Evolutionary conservation across 768 basidiomycete genomes (phyloP).

Genomic region (Pisolithus sp.): DNA sequence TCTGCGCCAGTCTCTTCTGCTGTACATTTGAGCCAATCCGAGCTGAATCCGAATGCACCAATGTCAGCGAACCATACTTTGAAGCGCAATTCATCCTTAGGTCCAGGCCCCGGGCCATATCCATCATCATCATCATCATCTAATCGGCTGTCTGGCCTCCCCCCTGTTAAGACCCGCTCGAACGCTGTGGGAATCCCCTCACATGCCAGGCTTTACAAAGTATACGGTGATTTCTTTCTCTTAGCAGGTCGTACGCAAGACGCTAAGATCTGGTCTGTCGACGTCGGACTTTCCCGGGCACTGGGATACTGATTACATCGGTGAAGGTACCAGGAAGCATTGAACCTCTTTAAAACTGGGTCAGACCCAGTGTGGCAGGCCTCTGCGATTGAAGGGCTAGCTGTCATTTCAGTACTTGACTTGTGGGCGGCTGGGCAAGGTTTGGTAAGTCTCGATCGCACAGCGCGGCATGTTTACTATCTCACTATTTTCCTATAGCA

Average conservation of each 20-base stretch:
- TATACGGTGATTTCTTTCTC: slow-evolving; percentile 83
- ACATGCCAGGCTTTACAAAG: slow-evolving; percentile 81
- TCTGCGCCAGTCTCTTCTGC: slow-evolving; percentile 43
- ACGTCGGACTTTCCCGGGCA: slow-evolving; percentile 2
- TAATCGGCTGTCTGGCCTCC: slow-evolving; percentile 49
- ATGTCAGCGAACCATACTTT: slow-evolving; percentile 26
- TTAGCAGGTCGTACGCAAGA: slow-evolving; percentile 83
- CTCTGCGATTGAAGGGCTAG: slow-evolving; percentile 78
- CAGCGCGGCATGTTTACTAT: background rate
- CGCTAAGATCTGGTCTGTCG: slow-evolving; percentile 65
- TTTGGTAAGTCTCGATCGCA: slow-evolving; percentile 42
- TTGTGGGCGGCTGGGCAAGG: slow-evolving; percentile 77
- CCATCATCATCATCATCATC: slow-evolving; percentile 14
- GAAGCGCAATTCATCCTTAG: slow-evolving; percentile 52
- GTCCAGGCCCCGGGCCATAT: slow-evolving; percentile 20
- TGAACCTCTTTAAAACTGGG: slow-evolving; percentile 64
- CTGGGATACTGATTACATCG: slow-evolving; percentile 14
- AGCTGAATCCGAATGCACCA: slow-evolving; percentile 31
- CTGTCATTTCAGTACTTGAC: slow-evolving; percentile 72
- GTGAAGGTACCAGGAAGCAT: slow-evolving; percentile 78
- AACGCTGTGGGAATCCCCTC: slow-evolving; percentile 66
- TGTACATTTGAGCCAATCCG: slow-evolving; percentile 51
- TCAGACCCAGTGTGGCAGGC: slow-evolving; percentile 89
- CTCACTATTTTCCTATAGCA: slow-evolving; percentile 37
- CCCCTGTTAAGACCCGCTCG: slow-evolving; percentile 50